phyloP scores from a whole-genome alignment of 1,284 basidiomycete genomes.

The Exsudoporus floridanus region DNA sequence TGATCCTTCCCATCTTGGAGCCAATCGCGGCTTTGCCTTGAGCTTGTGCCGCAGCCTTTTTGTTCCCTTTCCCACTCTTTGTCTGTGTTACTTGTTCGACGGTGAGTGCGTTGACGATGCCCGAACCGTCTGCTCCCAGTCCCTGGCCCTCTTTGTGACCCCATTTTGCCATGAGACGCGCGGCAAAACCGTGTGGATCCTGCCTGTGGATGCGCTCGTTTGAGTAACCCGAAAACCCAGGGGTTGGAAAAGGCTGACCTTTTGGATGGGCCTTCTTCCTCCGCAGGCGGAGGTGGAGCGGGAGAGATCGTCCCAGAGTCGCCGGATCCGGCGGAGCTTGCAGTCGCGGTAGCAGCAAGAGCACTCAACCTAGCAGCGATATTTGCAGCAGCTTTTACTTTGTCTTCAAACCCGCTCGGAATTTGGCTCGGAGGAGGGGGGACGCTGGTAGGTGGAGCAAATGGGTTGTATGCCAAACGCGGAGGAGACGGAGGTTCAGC shows the following conservation, averaged over 20 bases:
- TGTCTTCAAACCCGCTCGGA: slow-evolving; percentile 55
- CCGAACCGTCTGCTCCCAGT: slow-evolving; percentile 77
- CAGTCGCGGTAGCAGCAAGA: slow-evolving; percentile 43
- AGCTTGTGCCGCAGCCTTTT: slow-evolving; percentile 31
- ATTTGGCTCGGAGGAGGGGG: slow-evolving; percentile 54
- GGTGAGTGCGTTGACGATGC: slow-evolving; percentile 84
- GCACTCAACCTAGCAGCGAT: slow-evolving; percentile 74
- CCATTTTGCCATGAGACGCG: slow-evolving; percentile 88
- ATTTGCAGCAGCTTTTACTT: slow-evolving; percentile 74
- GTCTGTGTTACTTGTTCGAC: slow-evolving; percentile 61
- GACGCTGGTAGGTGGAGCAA: slow-evolving; percentile 57
- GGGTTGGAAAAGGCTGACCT: slow-evolving; percentile 31
- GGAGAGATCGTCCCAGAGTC: slow-evolving; percentile 20
- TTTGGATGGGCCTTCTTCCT: slow-evolving; percentile 33
- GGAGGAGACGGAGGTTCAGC: slow-evolving; percentile 44
- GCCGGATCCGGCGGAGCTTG: slow-evolving; percentile 16
- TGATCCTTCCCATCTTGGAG: slow-evolving; percentile 78
- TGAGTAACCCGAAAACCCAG: not conserved
- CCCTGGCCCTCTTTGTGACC: slow-evolving; percentile 93
- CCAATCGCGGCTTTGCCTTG: slow-evolving; percentile 41
- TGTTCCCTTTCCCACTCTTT: slow-evolving; percentile 34
- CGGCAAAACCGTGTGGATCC: slow-evolving; percentile 72
- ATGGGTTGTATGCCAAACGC: slow-evolving; percentile 61
- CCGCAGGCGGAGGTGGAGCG: slow-evolving; percentile 19
- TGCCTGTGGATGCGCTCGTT: slow-evolving; percentile 41